phyloP scores from a whole-genome alignment of 2,329 filamentous ascomycete genomes.

The Aspergillus transmontanensis region DNA sequence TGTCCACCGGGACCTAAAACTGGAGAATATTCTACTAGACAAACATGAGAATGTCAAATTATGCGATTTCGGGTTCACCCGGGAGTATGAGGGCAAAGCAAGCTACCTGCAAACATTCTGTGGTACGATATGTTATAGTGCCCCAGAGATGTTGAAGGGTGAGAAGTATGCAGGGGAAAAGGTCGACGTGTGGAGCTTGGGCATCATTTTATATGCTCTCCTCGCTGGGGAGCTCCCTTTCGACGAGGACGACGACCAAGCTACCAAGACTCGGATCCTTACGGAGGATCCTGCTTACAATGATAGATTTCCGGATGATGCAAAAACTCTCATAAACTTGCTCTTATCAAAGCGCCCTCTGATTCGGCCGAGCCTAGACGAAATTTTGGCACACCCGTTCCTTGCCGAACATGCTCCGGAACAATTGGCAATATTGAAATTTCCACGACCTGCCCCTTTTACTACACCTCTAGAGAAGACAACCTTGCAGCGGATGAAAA shows the following conservation, averaged over 20 bases:
- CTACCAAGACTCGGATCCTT: slow-evolving; percentile 83
- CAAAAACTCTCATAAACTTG: slow-evolving; percentile 72
- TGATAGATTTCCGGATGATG: slow-evolving; percentile 75
- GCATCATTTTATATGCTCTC: slow-evolving; percentile 84
- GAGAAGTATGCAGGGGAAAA: slow-evolving; percentile 98
- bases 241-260: slow-evolving; percentile 90
- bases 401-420: slow-evolving; percentile 82
- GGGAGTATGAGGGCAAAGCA: slow-evolving; percentile 92
- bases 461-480: slow-evolving; percentile 86
- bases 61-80: slow-evolving; percentile 96
- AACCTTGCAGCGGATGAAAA: slow-evolving; percentile 87
- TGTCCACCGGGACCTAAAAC: slow-evolving; percentile 93
- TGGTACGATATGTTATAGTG: slow-evolving; percentile 95
- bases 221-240: slow-evolving; percentile 84
- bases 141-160: slow-evolving; percentile 96
- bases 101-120: slow-evolving; percentile 98
- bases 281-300: slow-evolving; percentile 84
- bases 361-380: slow-evolving; percentile 75
- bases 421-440: slow-evolving; percentile 84
- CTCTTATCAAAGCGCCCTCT: slow-evolving; percentile 91
- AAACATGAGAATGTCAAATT: slow-evolving; percentile 97
- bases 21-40: slow-evolving; percentile 95
- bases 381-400: slow-evolving; percentile 87
- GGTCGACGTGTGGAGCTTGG: slow-evolving; percentile 97
- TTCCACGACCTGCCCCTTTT: slow-evolving; percentile 80